Conservation (phyloP, 352 stramenopile species). For the Globisporangium echinulatum region DNA sequence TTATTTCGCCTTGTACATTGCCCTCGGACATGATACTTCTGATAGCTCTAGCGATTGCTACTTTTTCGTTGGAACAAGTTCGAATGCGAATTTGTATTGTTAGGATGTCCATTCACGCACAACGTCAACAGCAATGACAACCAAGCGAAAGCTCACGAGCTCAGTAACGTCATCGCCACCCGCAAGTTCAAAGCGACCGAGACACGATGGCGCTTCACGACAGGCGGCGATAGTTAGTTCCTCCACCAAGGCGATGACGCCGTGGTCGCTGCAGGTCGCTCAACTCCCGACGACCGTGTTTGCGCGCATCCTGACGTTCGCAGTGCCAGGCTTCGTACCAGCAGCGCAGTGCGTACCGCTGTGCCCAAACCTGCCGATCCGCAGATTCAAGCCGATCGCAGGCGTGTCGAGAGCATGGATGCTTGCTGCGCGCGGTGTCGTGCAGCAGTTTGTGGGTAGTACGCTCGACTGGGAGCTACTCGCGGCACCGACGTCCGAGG, state of each 20-base stretch:
- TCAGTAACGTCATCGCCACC: not conserved
- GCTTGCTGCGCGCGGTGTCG: not conserved
- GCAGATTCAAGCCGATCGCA: not conserved
- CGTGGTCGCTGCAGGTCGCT: not conserved
- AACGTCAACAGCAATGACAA: no score
- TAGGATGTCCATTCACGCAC: no score
- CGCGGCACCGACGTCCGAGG: not conserved
- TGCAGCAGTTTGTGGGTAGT: not conserved
- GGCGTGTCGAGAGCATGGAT: conserved; percentile 2
- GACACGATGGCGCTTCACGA: not conserved
- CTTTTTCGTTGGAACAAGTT: no score
- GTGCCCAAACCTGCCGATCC: conserved; percentile 10
- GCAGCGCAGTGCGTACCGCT: not conserved
- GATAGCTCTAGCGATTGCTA: no score
- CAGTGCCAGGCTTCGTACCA: conserved; percentile 3
- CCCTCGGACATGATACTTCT: no score
- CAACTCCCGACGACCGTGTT: conserved; percentile 1
- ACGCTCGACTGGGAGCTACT: conserved; percentile 3
- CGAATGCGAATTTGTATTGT: no score
- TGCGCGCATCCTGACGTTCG: conserved; percentile 8
- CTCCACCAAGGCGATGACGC: no score
- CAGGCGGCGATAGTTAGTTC: no score
- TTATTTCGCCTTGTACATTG: no score
- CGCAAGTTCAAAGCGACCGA: not conserved
- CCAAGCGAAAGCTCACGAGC: no score